Evolutionary conservation across 2,329 filamentous ascomycete genomes (phyloP).

Genomic region (Cyphellophora europaea): DNA sequence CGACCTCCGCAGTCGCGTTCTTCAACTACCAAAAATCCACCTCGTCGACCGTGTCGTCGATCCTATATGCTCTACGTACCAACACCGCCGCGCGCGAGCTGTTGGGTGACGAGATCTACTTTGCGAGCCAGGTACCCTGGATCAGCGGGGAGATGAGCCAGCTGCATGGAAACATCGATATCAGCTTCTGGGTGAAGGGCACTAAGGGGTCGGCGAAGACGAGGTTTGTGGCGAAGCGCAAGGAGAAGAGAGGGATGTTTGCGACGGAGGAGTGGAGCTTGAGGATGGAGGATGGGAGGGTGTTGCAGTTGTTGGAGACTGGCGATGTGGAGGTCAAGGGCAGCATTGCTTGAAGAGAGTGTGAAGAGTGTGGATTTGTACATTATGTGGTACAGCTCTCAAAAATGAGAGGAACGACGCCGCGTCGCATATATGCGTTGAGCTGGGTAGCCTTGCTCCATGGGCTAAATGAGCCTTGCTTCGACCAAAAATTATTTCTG

Average conservation of each 20-base stretch:
- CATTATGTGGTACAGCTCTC: too few relatives aligned
- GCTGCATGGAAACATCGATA: slow-evolving; percentile 81
- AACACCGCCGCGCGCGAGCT: slow-evolving; percentile 63
- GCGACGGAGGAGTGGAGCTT: slow-evolving; percentile 88
- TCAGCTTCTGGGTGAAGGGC: slow-evolving; percentile 78
- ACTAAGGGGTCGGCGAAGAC: slow-evolving; percentile 62
- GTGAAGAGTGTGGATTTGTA: too few relatives aligned
- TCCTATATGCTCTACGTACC: slow-evolving; percentile 84
- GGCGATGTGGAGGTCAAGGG: neutral
- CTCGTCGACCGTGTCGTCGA: slow-evolving; percentile 76
- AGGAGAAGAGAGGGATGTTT: slow-evolving; percentile 60
- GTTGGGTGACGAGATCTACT: slow-evolving; percentile 82
- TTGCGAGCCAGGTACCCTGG: slow-evolving; percentile 69
- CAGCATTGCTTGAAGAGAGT: slow-evolving; percentile 1
- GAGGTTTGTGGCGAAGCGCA: slow-evolving; percentile 69
- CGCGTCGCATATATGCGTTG: too few relatives aligned
- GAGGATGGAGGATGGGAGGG: slow-evolving; percentile 53
- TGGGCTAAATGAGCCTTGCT: too few relatives aligned
- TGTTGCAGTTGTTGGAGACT: slow-evolving; percentile 64
- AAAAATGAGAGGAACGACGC: too few relatives aligned
- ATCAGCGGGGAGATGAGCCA: slow-evolving; percentile 86
- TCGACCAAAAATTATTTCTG: too few relatives aligned
- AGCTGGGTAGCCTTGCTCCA: too few relatives aligned
- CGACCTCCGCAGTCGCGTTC: slow-evolving; percentile 67
- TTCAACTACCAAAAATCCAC: slow-evolving; percentile 99